These are phyloP conservation scores for Pyrenula massariospora DNA, from an alignment of 495 filamentous ascomycete genomes.

Conservation along the genomic window DNA sequence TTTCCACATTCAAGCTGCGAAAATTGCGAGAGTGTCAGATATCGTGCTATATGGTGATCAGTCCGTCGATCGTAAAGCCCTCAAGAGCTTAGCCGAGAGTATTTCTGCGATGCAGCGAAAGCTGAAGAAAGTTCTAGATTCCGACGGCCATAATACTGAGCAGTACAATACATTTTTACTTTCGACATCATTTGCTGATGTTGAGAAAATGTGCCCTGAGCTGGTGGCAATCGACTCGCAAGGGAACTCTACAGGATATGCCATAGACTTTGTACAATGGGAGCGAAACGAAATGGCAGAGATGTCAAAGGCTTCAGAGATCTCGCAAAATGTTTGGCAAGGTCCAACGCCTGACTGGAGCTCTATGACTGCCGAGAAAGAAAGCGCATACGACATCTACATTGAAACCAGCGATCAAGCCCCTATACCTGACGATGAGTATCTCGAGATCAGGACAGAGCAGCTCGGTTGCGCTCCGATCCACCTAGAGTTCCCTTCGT, in stretches of 20 bases:
- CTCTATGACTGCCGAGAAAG: constrained; percentile 12
- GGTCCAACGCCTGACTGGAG: constrained; percentile 73
- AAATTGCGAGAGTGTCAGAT: constrained; percentile 78
- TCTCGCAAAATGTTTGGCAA: constrained; percentile 79
- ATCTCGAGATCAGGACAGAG: constrained; percentile 45
- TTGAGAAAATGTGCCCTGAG: constrained; percentile 59
- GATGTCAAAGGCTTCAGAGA: constrained; percentile 85
- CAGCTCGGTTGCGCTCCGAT: constrained; percentile 38
- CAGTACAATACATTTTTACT: constrained; percentile 78
- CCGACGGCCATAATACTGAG: constrained; percentile 40
- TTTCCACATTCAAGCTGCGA: constrained; percentile 92
- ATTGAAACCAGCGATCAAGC: constrained; percentile 85
- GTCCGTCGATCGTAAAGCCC: constrained; percentile 33
- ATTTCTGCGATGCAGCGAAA: constrained; percentile 65
- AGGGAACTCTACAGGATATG: constrained; percentile 60
- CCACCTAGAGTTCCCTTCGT: constrained; percentile 80
- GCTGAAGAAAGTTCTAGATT: constrained; percentile 36
- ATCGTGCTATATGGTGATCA: constrained; percentile 84
- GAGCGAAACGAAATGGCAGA: constrained; percentile 85
- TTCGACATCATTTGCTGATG: constrained; percentile 57
- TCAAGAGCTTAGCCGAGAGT: constrained; percentile 55
- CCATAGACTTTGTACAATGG: constrained; percentile 85
- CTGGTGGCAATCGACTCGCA: constrained; percentile 65
- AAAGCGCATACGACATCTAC: constrained; percentile 49
- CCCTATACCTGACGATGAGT: constrained; percentile 42